Conservation (phyloP, 345 rosid species). For the Diplotaxis tenuifolia region DNA sequence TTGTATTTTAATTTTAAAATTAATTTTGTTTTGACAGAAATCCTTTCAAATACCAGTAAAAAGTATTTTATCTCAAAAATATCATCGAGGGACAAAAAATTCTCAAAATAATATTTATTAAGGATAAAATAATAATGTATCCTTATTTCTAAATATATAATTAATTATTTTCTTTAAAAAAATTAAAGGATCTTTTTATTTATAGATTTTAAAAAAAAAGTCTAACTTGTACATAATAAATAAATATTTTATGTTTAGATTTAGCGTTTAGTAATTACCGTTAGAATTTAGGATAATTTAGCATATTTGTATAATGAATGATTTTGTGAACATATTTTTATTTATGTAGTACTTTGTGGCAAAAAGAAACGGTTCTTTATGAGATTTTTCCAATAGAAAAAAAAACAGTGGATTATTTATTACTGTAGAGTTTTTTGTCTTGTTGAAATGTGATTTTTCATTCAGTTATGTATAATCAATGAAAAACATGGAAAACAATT, state of each 20-base stretch:
- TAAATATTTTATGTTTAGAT: too few species aligned
- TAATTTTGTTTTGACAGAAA: neutral
- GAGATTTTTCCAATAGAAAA: too few species aligned
- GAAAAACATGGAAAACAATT: neutral
- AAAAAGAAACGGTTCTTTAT: too few species aligned
- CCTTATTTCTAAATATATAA: too few species aligned
- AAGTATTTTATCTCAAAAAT: neutral
- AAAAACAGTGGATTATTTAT: neutral
- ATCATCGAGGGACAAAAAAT: neutral
- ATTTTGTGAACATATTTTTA: too few species aligned
- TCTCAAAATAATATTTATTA: too few species aligned
- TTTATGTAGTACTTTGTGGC: neutral
- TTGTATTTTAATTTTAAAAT: neutral
- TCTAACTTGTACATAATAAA: too few species aligned
- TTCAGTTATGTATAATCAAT: neutral
- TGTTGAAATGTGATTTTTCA: neutral
- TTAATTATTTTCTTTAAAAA: too few species aligned
- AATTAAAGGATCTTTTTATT: too few species aligned
- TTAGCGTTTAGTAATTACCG: neutral
- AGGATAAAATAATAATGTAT: neutral
- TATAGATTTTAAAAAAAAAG: neutral
- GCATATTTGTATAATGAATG: neutral
- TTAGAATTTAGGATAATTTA: too few species aligned
- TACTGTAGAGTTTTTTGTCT: neutral
- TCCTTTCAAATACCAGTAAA: neutral